Base-by-base conservation (phyloP, 169 alveolate species). In the Neospora caninum region DNA sequence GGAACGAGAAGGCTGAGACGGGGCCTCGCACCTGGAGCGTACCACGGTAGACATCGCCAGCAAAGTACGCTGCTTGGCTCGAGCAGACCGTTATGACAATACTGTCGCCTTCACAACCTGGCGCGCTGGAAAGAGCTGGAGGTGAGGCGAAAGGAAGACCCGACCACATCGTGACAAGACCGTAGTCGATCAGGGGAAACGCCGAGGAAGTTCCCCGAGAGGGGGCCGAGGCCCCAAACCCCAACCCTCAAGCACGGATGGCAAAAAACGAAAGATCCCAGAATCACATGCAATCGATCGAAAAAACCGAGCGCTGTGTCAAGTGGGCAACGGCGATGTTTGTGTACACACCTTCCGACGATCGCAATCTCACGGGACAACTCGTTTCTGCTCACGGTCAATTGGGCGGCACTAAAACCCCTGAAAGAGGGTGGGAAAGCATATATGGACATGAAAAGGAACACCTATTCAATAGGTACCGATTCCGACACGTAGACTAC, bases 41-140 rank as follows among this genome's bases (percentile, higher is more conserved):
- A 82, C 89, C 4, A 13, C 89, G 64, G 38, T 22, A 82, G 34
- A 82, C 89, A 82, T 82, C 89, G 20, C 89, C 89, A 9, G 89
- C 53, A 36, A 82, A 82, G 64, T 82, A 82, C 67, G 38, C 89
- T 42, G 89, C 89, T 41, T 82, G 89, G 25, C 89, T 82, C 10
- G 89, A 43, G 41, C 34, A 42, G 36, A 25, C 89, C 20, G 84
- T 34, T 2, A 73, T 43, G 73, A 64, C 25, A 64, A 22, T 29
- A 27, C 7, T 16, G n/a, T 7, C n/a, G 73, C 20, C 73, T 64
- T 64, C 34, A 27, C n/a, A 16, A 64, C 34, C 73, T 6, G 31
- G n/a, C 25, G 73, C 73, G n/a, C 34, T 27, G n/a, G 73, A 29
- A 64, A 64, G 34, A 4, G 73, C 73, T 64, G 73, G 7, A 7